Evolutionary conservation across 78 protist genomes (phyloP), one percentile per base, ranked within the genome.

Genomic region (Chrysochromulina tobinii): DNA sequence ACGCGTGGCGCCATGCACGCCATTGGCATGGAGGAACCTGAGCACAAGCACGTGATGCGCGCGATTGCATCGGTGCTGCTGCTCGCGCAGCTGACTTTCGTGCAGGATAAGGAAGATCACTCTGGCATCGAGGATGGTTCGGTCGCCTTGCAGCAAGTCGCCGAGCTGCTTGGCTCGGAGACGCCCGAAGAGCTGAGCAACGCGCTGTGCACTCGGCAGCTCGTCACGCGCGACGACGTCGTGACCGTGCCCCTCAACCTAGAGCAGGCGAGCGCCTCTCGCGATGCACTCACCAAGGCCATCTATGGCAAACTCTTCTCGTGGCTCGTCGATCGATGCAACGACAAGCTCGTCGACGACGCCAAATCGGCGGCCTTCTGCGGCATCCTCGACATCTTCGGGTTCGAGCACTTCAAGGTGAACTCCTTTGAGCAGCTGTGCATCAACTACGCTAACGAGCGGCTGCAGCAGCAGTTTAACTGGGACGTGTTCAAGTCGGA

Each of bases 401-500:
- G 99, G 50, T 98, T 98, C 89, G 99, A 98, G 92, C 92, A 96
- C 88, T 97, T 98, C 93, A 92, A 95, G 90, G 20, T 69, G 55
- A 98, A 98, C 91, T 95, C 97, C 38, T 98, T 96, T 75, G 98
- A 97, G 92, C 98, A 97, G 92, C 93, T 97, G 72, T 96, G 98
- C 94, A 97, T 97, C 94, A 97, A 97, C 88, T 97, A 94, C 93
- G 97, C 95, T 93, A 97, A 97, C 94, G 97, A 95, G 89, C 92
- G 88, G 90, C 91, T 93, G 66, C 95, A 95, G 93, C 94, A 89
- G 91, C 87, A 81, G 54, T 94, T 94, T 89, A 90, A 85, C 90
- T 51, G 87, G 89, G n/a, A 55, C 23, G 21, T 64, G 8, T 55
- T 73, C 54, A 25, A 23, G 87, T 15, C 61, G 72, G 59, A 81